Evolutionary conservation across 768 basidiomycete genomes (phyloP).

Genomic region (Tubosaeta sp.): DNA sequence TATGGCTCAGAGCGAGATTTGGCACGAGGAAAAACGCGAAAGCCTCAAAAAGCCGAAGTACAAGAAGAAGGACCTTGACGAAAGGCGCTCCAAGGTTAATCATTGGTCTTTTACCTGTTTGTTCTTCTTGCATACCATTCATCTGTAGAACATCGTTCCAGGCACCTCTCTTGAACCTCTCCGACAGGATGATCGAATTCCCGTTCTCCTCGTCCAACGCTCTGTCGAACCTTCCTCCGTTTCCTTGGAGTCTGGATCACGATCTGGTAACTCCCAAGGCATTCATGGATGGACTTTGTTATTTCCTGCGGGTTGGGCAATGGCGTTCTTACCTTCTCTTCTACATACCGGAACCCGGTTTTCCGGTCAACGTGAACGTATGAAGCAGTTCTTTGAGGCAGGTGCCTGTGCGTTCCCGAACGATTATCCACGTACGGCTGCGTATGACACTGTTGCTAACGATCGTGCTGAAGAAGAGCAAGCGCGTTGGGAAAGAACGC

Average conservation of each 20-base stretch:
- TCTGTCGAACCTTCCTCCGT: constrained; percentile 47
- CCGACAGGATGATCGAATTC: constrained; percentile 78
- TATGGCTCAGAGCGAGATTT: constrained; percentile 67
- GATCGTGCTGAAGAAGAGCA: constrained; percentile 51
- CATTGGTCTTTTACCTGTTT: not conserved
- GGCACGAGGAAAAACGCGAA: constrained; percentile 58
- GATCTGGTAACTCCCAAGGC: constrained; percentile 32
- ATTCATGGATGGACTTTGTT: constrained; percentile 88
- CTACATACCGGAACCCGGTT: constrained; percentile 79
- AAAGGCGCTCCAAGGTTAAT: constrained; percentile 67
- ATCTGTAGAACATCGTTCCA: constrained; percentile 63
- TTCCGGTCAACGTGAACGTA: constrained; percentile 79
- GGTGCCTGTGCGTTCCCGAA: constrained; percentile 73
- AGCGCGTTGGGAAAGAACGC: constrained; percentile 70
- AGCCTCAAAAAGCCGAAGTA: constrained; percentile 58
- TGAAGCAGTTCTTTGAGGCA: constrained; percentile 79
- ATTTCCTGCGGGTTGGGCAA: constrained; percentile 84
- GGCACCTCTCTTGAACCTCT: constrained; percentile 65
- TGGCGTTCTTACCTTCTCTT: constrained; percentile 84
- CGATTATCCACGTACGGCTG: constrained; percentile 62
- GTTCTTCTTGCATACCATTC: not conserved
- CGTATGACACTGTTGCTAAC: constrained; percentile 49
- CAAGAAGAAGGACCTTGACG: constrained; percentile 83
- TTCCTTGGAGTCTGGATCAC: constrained; percentile 12
- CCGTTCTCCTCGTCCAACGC: constrained; percentile 78